Evolutionary conservation across 1,284 basidiomycete species (phyloP), one percentile per base, ranked within the genome.

Genomic region (Dichomitus squalens): DNA sequence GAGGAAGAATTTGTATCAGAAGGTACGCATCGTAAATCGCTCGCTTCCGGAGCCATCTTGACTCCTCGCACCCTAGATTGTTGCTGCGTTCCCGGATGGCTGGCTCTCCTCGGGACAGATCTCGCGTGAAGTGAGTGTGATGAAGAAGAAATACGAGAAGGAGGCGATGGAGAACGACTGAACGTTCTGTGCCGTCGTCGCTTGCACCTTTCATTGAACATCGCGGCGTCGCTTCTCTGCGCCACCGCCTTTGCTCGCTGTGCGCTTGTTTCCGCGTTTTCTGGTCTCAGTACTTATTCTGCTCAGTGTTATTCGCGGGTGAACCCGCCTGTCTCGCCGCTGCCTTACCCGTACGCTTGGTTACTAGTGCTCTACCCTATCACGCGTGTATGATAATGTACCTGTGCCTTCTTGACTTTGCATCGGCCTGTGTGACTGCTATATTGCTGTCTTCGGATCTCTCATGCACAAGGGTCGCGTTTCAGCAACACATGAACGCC

Each of bases 1-100:
- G 63, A 75, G 90, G 55, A 93, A 93, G 75, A 76, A 78, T 11
- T 72, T 93, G 25, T 93, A 93, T 73, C 90, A 92, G 70, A 90
- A 87, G 72, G 86, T 83, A 38, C 47, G 74, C 60, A 4, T 36
- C 12, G 4, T 11, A 18, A 5, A 6, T 20, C 29, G 38, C 23
- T 6, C 11, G 54, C n/a, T 3, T 33, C 18, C n/a, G 8, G 16
- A 25, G 31, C 21, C 18, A 20, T 33, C 40, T 33, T 18, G n/a
- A 12, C 4, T 47, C 39, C 14, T 16, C 43, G 27, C 40, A 36
- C n/a, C 49, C 79, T 25, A 72, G 84, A 90, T 93, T 58, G 86
- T 92, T 0, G 80, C 78, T 27, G 84, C 83, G 1, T 93, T 90
- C 72, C 90, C 90, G 0, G 83, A 88, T 0, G 87, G 87, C 11